A percentile compares a stretch with the other conserved stretches of the same genome.
phyloP scores from a whole-genome alignment of 129 eudicot species.

The Deinandra increscens region DNA sequence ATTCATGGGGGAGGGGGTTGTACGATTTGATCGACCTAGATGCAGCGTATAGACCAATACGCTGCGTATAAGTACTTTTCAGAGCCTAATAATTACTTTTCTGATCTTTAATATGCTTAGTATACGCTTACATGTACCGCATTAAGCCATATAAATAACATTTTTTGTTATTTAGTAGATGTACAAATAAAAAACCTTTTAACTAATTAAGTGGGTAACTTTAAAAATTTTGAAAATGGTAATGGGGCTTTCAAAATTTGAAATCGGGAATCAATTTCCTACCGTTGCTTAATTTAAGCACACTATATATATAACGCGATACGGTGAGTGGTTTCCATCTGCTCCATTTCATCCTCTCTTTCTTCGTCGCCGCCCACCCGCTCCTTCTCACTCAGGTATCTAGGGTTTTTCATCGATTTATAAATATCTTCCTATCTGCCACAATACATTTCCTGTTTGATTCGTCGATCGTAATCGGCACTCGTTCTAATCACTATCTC shows the following conservation, averaged over 20 bases:
- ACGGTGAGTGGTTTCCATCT: neutral
- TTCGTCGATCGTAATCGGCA: neutral
- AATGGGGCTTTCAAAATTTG: neutral
- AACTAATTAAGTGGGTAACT: neutral
- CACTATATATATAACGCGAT: neutral
- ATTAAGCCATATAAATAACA: too few relatives aligned
- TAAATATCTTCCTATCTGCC: neutral
- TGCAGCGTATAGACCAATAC: too few relatives aligned
- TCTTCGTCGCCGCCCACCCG: neutral
- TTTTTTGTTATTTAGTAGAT: too few relatives aligned
- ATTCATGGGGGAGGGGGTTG: too few relatives aligned
- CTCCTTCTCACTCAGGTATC: neutral
- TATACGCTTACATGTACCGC: too few relatives aligned
- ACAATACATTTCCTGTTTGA: neutral
- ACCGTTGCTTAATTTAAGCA: conserved; percentile 1
- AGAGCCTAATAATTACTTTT: too few relatives aligned
- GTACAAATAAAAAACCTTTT: too few relatives aligned
- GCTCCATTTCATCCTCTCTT: neutral
- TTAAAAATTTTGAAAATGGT: neutral
- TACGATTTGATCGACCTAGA: too few relatives aligned
- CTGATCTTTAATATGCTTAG: too few relatives aligned
- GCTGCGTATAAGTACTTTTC: too few relatives aligned
- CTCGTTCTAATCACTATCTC: neutral
- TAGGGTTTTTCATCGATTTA: neutral
- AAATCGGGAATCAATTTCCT: neutral